These are phyloP conservation scores for Silybum marianum DNA, from an alignment of 129 eudicot genomes.

Conservation along the genomic window DNA sequence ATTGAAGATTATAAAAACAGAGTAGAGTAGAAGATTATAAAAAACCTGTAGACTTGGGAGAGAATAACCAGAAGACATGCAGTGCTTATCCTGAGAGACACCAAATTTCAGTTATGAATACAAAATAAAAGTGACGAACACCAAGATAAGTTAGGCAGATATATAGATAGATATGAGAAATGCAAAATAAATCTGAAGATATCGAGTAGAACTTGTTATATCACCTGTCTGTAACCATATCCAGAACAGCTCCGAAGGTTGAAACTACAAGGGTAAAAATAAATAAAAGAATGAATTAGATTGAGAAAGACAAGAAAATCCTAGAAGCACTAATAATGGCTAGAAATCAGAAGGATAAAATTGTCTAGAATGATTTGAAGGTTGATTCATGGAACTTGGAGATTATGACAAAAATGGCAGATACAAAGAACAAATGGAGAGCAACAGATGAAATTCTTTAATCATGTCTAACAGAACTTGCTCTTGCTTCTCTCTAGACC, in stretches of 20 bases:
- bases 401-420: neutral
- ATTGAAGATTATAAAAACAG: neutral
- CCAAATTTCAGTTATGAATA: slow-evolving; percentile 18
- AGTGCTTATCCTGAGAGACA: slow-evolving; percentile 80
- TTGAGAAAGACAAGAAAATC: neutral
- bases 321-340: neutral
- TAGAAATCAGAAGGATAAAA: neutral
- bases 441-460: neutral
- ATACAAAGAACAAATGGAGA: neutral
- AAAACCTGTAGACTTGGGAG: slow-evolving; percentile 88
- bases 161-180: neutral
- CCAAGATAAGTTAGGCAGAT: slow-evolving; percentile 7
- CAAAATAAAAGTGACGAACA: slow-evolving; percentile 8
- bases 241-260: slow-evolving; percentile 95
- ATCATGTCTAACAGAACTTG: neutral
- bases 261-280: slow-evolving; percentile 56
- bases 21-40: neutral
- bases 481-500: neutral
- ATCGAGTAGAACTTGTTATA: neutral
- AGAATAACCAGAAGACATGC: slow-evolving; percentile 93
- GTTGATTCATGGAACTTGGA: neutral
- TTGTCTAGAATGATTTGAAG: neutral
- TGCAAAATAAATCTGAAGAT: neutral
- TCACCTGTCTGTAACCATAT: slow-evolving; percentile 97
- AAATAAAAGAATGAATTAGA: slow-evolving; percentile 18